Conservation (phyloP, 164 flowering plant species). For the Vitis cinerea region DNA sequence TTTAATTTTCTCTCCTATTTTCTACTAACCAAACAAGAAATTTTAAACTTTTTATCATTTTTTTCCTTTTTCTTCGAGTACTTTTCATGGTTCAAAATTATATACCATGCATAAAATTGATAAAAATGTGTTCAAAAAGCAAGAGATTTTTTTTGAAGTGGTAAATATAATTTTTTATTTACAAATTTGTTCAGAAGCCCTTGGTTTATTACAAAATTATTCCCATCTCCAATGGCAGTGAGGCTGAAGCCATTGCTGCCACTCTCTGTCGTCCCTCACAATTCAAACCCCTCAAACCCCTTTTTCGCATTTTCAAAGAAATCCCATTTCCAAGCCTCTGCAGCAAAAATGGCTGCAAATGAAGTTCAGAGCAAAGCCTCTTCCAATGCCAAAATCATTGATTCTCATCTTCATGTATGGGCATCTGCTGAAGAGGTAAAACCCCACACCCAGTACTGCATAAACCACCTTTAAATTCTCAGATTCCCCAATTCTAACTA, state of each 20-base stretch:
- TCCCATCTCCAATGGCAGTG: background rate
- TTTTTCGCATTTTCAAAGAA: constrained; percentile 2
- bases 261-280: background rate
- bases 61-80: no score
- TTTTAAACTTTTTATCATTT: no score
- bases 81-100: no score
- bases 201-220: no score
- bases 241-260: constrained; percentile 1
- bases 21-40: no score
- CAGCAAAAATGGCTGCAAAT: constrained; percentile 26
- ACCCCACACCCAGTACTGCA: no score
- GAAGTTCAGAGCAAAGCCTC: constrained; percentile 5
- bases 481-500: background rate
- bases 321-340: constrained; percentile 9
- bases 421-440: constrained; percentile 83
- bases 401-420: constrained; percentile 91
- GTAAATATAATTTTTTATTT: no score
- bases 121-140: no score
- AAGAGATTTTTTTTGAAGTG: no score
- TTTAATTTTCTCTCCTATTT: no score
- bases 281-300: background rate
- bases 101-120: no score
- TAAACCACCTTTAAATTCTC: background rate
- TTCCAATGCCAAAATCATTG: constrained; percentile 45
- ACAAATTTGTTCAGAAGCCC: no score